Base-by-base conservation (phyloP, 352 stramenopile species). In the Pythium dissimile region DNA sequence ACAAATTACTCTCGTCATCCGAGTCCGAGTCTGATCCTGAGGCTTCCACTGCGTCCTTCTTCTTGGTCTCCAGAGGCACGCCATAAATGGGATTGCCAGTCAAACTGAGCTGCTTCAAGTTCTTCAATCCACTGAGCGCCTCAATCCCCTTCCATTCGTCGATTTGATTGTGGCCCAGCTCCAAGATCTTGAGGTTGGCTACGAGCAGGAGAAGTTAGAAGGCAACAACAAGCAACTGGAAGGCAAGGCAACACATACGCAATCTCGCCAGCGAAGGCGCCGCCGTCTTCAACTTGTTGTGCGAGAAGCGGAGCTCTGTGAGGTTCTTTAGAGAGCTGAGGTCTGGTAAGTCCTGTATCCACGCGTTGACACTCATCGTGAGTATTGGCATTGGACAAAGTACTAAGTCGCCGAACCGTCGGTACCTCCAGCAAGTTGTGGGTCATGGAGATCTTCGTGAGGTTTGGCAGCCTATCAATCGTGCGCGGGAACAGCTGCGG, bases 381-480 rank as follows among this genome's bases (percentile, higher is more conserved):
- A n/a, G n/a, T n/a, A n/a, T n/a, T n/a, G n/a, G 38, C 4, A 0
- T 44, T 27, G n/a, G n/a, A 16, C 35, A 42, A 42, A 26, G 26
- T 18, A 9, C 9, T n/a, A 16, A 16, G 10, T 21, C 1, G 23
- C 8, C 16, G 9, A 18, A 42, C 5, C 21, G 16, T 35, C 16
- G 23, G 6, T 60, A 73, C 69, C 50, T 89, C 77, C 2, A 94
- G 62, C 50, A 85, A 59, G 42, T 94, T 94, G 64, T 91, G 80
- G 27, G 84, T 89, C 84, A 94, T 89, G 31, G 83, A 92, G 54
- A 94, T 84, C 68, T 94, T 94, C 51, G 73, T 92, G 2, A 94
- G 62, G 30, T 72, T 82, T 12, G 84, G 82, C 16, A 94, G 66
- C 27, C 77, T 77, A 7, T 86, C 80, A 21, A 94, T 52, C 11